Evolutionary conservation across 805 yeast genomes (phyloP).

Genomic region (Dipodascus albidus): DNA sequence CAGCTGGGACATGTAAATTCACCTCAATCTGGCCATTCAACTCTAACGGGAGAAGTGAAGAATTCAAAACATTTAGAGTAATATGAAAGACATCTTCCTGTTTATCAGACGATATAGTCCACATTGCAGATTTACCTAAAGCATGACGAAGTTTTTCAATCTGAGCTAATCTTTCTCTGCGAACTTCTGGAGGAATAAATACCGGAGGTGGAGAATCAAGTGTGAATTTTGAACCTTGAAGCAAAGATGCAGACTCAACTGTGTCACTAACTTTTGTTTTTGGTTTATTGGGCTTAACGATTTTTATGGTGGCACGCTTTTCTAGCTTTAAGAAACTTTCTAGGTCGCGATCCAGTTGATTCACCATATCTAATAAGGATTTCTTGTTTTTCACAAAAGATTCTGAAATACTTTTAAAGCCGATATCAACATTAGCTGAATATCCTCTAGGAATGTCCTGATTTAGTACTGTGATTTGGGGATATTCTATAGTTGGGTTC

Average conservation of each 20-base stretch:
- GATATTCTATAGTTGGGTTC: constrained; percentile 20
- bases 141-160: constrained; percentile 11
- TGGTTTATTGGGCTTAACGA: constrained; percentile 30
- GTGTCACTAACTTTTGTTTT: background rate
- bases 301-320: constrained; percentile 49
- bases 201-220: constrained; percentile 2
- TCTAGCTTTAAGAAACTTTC: constrained; percentile 49
- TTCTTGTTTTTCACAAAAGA: constrained; percentile 19
- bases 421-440: constrained; percentile 54
- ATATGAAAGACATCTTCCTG: constrained; percentile 5
- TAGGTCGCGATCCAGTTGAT: constrained; percentile 44
- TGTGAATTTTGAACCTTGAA: background rate
- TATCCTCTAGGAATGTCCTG: constrained; percentile 61
- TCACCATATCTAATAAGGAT: constrained; percentile 42
- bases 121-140: constrained; percentile 5
- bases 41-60: constrained; percentile 12
- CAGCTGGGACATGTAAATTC: constrained; percentile 12
- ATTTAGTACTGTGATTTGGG: constrained; percentile 47
- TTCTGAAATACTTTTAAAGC: constrained; percentile 39
- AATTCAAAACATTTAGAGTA: constrained; percentile 7
- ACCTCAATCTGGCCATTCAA: constrained; percentile 8
- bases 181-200: constrained; percentile 13
- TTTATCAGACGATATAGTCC: constrained; percentile 2
- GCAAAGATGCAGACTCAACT: background rate
- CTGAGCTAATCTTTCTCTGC: constrained; percentile 13